Percentiles rank a stretch among this genome's conserved stretches.
Conservation (phyloP, 257 asterid genomes). For the Cordia subcordata region DNA sequence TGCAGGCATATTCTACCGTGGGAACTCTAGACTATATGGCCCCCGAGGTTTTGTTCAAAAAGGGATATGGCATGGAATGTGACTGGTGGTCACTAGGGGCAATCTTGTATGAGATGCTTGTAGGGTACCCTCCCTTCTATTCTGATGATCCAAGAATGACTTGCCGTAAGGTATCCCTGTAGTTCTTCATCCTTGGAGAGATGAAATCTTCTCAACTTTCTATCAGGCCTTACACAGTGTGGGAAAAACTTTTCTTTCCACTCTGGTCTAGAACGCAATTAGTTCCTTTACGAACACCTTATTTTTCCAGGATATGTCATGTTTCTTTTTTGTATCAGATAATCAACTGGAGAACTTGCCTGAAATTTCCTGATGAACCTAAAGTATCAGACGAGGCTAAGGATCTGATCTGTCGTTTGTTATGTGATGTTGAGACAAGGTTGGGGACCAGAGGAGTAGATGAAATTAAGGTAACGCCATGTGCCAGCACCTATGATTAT, state of each 20-base stretch:
- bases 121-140: constrained; percentile 95
- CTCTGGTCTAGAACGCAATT: neutral
- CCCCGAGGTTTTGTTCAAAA: constrained; percentile 87
- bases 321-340: constrained; percentile 42
- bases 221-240: neutral
- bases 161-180: constrained; percentile 81
- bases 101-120: constrained; percentile 85
- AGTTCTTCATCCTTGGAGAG: neutral
- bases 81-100: constrained; percentile 99
- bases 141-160: constrained; percentile 98
- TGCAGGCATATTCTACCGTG: constrained; percentile 94
- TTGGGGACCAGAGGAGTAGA: constrained; percentile 92
- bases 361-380: constrained; percentile 93
- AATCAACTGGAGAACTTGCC: constrained; percentile 83
- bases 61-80: constrained; percentile 97
- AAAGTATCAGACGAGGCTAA: constrained; percentile 78
- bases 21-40: constrained; percentile 99
- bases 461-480: constrained; percentile 86
- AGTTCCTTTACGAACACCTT: neutral
- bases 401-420: constrained; percentile 78
- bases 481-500: neutral
- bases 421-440: constrained; percentile 89
- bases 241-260: neutral
- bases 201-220: neutral
- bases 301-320: constrained; percentile 2